Conservation (phyloP, 2,329 filamentous ascomycete genomes). For the Diatrype stigma region DNA sequence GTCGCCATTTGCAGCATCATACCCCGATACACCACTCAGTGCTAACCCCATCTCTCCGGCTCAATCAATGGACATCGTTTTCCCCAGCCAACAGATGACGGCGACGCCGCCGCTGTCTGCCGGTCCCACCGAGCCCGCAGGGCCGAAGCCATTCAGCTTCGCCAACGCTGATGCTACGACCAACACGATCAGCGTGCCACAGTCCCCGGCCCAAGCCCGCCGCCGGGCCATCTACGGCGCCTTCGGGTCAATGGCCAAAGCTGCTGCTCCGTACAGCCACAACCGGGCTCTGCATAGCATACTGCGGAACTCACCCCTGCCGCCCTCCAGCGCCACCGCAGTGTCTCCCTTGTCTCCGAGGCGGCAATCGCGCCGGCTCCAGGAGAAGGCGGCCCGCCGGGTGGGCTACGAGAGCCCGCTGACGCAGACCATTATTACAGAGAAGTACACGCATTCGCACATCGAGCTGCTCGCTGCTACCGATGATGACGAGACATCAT, state of each 20-base stretch:
- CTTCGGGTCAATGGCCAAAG: conserved; percentile 13
- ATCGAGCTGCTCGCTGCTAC: conserved; percentile 57
- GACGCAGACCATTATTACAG: conserved; percentile 60
- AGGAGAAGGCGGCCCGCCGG: conserved; percentile 50
- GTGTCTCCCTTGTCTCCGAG: conserved; percentile 47
- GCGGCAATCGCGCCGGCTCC: conserved; percentile 49
- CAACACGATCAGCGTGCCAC: conserved; percentile 18
- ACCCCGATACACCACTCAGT: conserved; percentile 52
- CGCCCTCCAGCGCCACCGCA: conserved; percentile 41
- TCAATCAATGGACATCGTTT: conserved; percentile 39
- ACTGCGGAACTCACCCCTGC: conserved; percentile 61
- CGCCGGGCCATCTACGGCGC: conserved; percentile 33
- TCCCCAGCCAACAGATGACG: conserved; percentile 51
- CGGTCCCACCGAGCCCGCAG: conserved; percentile 41
- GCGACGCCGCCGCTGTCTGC: conserved; percentile 57
- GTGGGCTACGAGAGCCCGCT: conserved; percentile 61
- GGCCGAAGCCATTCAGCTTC: conserved; percentile 43
- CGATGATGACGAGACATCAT: conserved; percentile 59
- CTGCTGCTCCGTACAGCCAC: conserved; percentile 52
- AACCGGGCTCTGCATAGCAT: conserved; percentile 59
- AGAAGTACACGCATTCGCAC: conserved; percentile 58
- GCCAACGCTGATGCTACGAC: conserved; percentile 26
- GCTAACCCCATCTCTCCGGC: conserved; percentile 47
- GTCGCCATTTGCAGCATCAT: conserved; percentile 40
- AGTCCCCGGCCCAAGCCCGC: conserved; percentile 34